Conservation (phyloP, 257 asterid genomes). For the Przewalskia tangutica region DNA sequence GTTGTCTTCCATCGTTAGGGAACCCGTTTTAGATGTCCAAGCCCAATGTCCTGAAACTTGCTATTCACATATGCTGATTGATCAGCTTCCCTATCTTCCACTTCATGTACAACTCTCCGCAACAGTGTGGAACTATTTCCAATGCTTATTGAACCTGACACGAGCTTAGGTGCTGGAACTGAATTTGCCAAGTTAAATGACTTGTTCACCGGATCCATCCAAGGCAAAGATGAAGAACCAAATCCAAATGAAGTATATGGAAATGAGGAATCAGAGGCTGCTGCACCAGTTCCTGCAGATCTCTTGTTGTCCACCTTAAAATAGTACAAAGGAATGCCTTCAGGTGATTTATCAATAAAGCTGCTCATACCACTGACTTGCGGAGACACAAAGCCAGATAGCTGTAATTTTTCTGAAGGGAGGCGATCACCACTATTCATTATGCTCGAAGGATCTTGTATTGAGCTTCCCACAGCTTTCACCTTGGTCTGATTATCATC, state of each 20-base stretch:
- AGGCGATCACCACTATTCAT: conserved; percentile 46
- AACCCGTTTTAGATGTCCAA: conserved; percentile 47
- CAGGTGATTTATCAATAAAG: conserved; percentile 81
- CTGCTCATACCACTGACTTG: conserved; percentile 88
- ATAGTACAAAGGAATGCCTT: conserved; percentile 85
- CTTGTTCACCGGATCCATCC: conserved; percentile 81
- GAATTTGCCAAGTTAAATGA: conserved; percentile 80
- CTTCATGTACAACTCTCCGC: conserved; percentile 98
- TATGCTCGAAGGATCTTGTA: conserved; percentile 32
- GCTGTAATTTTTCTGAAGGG: conserved; percentile 77
- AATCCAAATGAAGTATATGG: conserved; percentile 58
- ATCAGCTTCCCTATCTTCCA: conserved; percentile 75
- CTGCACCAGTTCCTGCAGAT: conserved; percentile 30
- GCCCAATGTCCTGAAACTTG: conserved; percentile 61
- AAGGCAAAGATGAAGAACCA: conserved; percentile 82
- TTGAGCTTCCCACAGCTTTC: conserved; percentile 42
- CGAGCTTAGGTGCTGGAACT: conserved; percentile 68
- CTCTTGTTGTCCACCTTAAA: conserved; percentile 73
- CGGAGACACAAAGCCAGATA: conserved; percentile 92
- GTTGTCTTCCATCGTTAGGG: conserved; percentile 45
- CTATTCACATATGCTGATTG: conserved; percentile 43
- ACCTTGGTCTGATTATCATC: conserved; percentile 44
- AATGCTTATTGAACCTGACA: conserved; percentile 67
- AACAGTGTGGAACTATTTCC: conserved; percentile 63
- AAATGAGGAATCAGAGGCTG: conserved; percentile 56